Percentiles rank a stretch among this genome's conserved stretches.
Evolutionary conservation across 257 asterid genomes (phyloP).

Genomic region (Solanum habrochaites): DNA sequence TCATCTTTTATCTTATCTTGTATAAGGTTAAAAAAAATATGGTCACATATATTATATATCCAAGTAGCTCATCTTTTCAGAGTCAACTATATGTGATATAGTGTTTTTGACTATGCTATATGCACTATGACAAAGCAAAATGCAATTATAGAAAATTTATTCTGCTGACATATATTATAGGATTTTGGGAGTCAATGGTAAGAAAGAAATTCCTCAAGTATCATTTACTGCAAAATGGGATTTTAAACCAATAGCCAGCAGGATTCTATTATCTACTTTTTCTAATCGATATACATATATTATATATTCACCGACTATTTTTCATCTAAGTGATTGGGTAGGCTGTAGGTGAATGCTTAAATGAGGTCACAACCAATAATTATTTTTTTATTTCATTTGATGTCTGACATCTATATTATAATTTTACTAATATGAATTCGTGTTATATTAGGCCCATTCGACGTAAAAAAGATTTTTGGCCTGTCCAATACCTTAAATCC

Average conservation of each 20-base stretch:
- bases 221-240: background rate
- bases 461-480: fast-evolving
- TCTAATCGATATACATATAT: background rate
- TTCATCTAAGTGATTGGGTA: background rate
- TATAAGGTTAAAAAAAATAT: background rate
- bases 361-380: background rate
- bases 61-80: background rate
- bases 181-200: background rate
- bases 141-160: background rate
- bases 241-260: background rate
- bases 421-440: background rate
- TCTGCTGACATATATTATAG: background rate
- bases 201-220: background rate
- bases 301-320: background rate
- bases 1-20: background rate
- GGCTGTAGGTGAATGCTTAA: background rate
- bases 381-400: too few species aligned
- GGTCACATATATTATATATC: background rate
- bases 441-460: too few species aligned
- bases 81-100: background rate
- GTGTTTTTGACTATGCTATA: background rate
- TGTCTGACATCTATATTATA: background rate
- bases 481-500: background rate
- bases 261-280: background rate
- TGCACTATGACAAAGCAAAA: background rate